These are phyloP conservation scores for Penicillium janthinellum DNA, from an alignment of 2,329 filamentous ascomycete genomes.

Conservation along the genomic window DNA sequence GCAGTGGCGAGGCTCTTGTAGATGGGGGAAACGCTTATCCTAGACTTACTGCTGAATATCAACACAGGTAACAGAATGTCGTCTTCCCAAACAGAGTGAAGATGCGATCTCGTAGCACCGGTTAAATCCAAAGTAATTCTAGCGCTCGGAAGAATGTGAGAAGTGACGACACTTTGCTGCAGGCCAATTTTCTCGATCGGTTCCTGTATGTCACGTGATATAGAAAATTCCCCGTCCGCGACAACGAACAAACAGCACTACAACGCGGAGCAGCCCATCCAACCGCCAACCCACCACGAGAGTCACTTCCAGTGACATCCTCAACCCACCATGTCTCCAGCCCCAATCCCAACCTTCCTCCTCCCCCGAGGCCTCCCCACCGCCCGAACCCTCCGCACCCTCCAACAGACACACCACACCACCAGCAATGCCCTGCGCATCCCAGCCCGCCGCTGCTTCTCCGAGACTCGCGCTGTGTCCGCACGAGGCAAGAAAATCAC, in stretches of 20 bases:
- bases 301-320: neutral
- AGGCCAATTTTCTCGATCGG: neutral
- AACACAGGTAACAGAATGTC: neutral
- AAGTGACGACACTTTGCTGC: neutral
- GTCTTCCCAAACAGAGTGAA: neutral
- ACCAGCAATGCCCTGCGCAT: constrained; percentile 11
- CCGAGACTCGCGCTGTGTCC: constrained; percentile 18
- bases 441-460: constrained; percentile 30
- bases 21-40: neutral
- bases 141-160: constrained; percentile 3
- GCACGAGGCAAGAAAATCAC: constrained; percentile 15
- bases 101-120: neutral
- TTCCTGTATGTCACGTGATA: constrained; percentile 9
- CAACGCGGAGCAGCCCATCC: neutral
- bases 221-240: constrained; percentile 9
- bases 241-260: neutral
- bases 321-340: constrained; percentile 14
- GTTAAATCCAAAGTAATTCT: neutral
- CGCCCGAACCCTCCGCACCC: constrained; percentile 31
- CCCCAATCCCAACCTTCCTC: constrained; percentile 65
- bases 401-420: constrained; percentile 21
- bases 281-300: neutral
- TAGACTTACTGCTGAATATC: neutral
- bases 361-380: constrained; percentile 58
- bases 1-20: neutral